phyloP scores from a whole-genome alignment of 768 basidiomycete species.

The Tephrocybe sp. region DNA sequence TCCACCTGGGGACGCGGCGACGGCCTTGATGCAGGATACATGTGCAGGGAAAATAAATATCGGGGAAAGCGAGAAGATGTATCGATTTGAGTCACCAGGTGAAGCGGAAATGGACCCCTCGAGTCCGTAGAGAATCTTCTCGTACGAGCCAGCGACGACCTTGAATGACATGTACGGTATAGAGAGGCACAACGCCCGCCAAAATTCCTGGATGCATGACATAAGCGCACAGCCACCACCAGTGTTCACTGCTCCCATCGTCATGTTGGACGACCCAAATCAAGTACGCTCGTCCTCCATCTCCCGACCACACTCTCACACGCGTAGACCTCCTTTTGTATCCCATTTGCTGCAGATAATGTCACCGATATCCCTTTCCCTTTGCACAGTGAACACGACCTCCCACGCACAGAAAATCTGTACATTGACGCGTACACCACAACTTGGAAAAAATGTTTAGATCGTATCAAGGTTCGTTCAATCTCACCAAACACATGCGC shows the following conservation, averaged over 20 bases:
- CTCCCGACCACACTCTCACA: neutral
- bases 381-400: constrained; percentile 9
- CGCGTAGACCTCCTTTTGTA: constrained; percentile 15
- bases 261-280: constrained; percentile 7
- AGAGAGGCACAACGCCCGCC: too few relatives aligned
- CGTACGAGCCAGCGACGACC: constrained; percentile 90
- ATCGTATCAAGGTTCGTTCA: constrained; percentile 48
- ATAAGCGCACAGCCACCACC: too few relatives aligned
- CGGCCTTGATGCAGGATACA: constrained; percentile 87
- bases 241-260: neutral
- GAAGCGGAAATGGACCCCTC: constrained; percentile 51
- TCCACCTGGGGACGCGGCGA: constrained; percentile 88
- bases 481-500: constrained; percentile 2
- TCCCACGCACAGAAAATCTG: constrained; percentile 20
- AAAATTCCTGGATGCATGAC: too few relatives aligned
- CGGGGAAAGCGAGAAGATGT: constrained; percentile 51
- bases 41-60: constrained; percentile 98
- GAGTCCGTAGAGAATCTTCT: constrained; percentile 91
- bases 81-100: neutral
- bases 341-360: constrained; percentile 19
- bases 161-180: constrained; percentile 76
- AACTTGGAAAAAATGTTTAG: constrained; percentile 60
- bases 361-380: constrained; percentile 4
- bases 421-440: constrained; percentile 51
- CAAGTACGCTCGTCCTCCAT: constrained; percentile 1